Conservation (phyloP, 2,329 filamentous ascomycete genomes). For the Colletotrichum sp. region DNA sequence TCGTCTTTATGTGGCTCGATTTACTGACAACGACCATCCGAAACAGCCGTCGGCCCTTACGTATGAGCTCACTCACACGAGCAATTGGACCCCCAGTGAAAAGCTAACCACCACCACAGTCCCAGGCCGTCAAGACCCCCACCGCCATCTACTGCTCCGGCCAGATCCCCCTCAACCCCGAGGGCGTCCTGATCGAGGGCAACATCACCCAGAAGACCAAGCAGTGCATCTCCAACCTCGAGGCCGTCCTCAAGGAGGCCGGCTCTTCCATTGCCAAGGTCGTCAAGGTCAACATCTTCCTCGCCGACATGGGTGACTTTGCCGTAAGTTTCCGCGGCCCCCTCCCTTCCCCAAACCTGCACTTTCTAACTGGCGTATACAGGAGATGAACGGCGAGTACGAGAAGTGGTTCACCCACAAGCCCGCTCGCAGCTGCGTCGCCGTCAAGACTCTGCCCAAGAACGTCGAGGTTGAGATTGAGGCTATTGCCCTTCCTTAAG, state of each 20-base stretch:
- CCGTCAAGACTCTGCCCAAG: slow-evolving; percentile 88
- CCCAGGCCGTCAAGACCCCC: slow-evolving; percentile 71
- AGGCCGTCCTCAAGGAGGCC: slow-evolving; percentile 82
- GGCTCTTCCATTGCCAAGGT: slow-evolving; percentile 80
- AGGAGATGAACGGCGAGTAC: slow-evolving; percentile 85
- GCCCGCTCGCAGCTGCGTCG: slow-evolving; percentile 88
- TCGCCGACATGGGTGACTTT: slow-evolving; percentile 91
- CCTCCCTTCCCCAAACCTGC: background rate
- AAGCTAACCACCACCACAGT: slow-evolving; percentile 43
- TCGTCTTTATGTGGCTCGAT: background rate
- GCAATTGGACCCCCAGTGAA: background rate
- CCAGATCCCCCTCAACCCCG: slow-evolving; percentile 72
- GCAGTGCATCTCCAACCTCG: slow-evolving; percentile 76
- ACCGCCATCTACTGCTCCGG: slow-evolving; percentile 71
- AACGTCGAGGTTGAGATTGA: slow-evolving; percentile 90
- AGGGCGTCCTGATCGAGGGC: slow-evolving; percentile 62
- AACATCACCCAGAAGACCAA: slow-evolving; percentile 68
- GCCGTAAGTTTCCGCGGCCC: slow-evolving; percentile 47
- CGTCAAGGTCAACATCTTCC: slow-evolving; percentile 91
- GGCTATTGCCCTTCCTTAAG: slow-evolving; percentile 75
- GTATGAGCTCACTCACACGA: slow-evolving; percentile 44
- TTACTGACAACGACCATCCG: background rate
- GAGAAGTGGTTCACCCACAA: slow-evolving; percentile 84
- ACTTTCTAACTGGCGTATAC: background rate
- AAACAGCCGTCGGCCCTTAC: slow-evolving; percentile 66